These are phyloP conservation scores for Botrytis fragariae DNA, from an alignment of 2,329 filamentous ascomycete genomes.

Conservation along the genomic window DNA sequence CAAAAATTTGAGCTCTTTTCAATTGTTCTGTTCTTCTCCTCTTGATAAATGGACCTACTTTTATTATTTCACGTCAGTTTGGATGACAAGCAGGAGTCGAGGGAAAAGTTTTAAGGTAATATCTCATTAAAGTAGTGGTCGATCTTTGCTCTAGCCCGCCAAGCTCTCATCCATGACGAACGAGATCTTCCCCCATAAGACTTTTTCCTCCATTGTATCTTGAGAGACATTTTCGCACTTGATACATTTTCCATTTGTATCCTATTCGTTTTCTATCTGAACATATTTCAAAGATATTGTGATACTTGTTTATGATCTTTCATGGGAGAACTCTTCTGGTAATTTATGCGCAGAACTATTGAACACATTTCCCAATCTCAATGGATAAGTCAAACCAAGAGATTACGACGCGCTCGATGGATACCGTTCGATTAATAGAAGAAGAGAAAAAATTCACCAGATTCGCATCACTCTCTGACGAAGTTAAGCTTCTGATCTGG, in stretches of 20 bases:
- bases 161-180: background rate
- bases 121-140: background rate
- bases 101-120: background rate
- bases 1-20: background rate
- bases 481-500: background rate
- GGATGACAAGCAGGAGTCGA: background rate
- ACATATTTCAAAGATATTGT: no score
- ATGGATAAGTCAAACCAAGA: background rate
- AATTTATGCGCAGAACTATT: background rate
- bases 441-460: background rate
- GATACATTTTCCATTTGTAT: background rate
- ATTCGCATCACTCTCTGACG: background rate
- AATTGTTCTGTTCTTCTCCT: background rate
- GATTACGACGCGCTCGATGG: no score
- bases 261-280: background rate
- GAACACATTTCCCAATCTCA: background rate
- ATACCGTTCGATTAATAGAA: background rate
- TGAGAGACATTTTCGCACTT: background rate
- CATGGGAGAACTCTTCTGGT: background rate
- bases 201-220: no score
- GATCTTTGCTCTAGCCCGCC: background rate
- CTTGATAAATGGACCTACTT: background rate
- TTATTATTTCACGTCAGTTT: background rate
- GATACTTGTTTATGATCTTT: no score
- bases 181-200: no score